Evolutionary conservation across 768 basidiomycete genomes (phyloP).

Genomic region (Auricularia sp.): DNA sequence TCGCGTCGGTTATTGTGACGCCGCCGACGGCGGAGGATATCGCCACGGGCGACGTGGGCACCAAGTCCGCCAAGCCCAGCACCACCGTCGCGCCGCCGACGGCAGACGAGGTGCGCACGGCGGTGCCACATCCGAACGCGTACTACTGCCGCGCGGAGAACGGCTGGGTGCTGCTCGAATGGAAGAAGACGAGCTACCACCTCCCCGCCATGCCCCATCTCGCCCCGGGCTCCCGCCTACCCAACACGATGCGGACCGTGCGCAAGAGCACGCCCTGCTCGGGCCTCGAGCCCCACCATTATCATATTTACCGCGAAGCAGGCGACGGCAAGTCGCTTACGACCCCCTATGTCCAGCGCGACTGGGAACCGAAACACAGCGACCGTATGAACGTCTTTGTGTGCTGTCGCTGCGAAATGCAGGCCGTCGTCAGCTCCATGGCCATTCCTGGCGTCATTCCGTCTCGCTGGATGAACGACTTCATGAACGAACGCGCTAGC

Average conservation of each 20-base stretch:
- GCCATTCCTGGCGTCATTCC: constrained; percentile 68
- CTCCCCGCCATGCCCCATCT: constrained; percentile 52
- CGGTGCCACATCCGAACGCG: constrained; percentile 72
- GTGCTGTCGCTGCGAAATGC: constrained; percentile 76
- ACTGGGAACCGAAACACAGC: constrained; percentile 45
- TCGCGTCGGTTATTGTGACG: constrained; percentile 48
- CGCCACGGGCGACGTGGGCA: constrained; percentile 11
- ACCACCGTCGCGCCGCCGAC: constrained; percentile 34
- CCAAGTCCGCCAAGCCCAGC: constrained; percentile 12
- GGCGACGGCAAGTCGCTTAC: constrained; percentile 60
- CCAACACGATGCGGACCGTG: constrained; percentile 44
- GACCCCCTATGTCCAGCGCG: constrained; percentile 44
- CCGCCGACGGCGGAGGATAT: constrained; percentile 16
- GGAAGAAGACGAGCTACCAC: constrained; percentile 54
- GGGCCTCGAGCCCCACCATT: constrained; percentile 66
- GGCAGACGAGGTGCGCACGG: constrained; percentile 52
- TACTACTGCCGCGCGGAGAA: constrained; percentile 78
- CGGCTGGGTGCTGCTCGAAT: constrained; percentile 62
- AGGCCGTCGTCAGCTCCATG: constrained; percentile 51
- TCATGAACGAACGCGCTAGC: constrained; percentile 47
- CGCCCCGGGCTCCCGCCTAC: constrained; percentile 35
- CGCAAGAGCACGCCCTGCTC: constrained; percentile 33
- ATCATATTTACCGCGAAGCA: constrained; percentile 62
- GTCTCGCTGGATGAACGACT: constrained; percentile 48
- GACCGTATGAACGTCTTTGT: constrained; percentile 34